These are phyloP conservation scores for Penicillium parvum DNA, from an alignment of 495 filamentous ascomycete genomes.

Conservation along the genomic window DNA sequence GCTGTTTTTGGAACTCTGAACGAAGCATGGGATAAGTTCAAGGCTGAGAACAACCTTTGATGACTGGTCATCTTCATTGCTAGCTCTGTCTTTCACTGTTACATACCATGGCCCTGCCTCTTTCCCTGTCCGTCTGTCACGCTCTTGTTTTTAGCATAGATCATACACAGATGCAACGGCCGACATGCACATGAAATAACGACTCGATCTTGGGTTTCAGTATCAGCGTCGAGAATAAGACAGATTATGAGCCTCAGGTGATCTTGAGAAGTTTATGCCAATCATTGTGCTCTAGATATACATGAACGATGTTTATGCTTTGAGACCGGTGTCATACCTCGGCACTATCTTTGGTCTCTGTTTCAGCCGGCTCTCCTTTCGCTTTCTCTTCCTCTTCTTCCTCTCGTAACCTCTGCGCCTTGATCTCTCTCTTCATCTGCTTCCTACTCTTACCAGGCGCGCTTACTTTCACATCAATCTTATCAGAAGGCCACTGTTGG, in stretches of 20 bases:
- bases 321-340: constrained; percentile 11
- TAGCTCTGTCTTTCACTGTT: background rate
- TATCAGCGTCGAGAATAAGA: too few relatives aligned
- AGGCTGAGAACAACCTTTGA: constrained; percentile 68
- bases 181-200: constrained; percentile 6
- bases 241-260: too few relatives aligned
- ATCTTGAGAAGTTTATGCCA: too few relatives aligned
- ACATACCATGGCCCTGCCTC: constrained; percentile 1
- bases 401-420: constrained; percentile 29
- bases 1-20: constrained; percentile 91
- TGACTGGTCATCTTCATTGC: constrained; percentile 1
- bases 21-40: constrained; percentile 98
- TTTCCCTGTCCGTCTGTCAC: too few relatives aligned
- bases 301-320: constrained; percentile 8
- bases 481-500: constrained; percentile 55
- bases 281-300: too few relatives aligned
- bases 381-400: constrained; percentile 33
- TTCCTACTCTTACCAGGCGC: constrained; percentile 43
- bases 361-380: constrained; percentile 6
- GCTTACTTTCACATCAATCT: constrained; percentile 22
- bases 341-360: constrained; percentile 7
- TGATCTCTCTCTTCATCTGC: constrained; percentile 47
- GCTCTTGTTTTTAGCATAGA: too few relatives aligned
- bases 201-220: background rate
- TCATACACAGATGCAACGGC: too few relatives aligned